phyloP scores from a whole-genome alignment of 140 eudicot genomes.

The Erigeron philadelphicus region DNA sequence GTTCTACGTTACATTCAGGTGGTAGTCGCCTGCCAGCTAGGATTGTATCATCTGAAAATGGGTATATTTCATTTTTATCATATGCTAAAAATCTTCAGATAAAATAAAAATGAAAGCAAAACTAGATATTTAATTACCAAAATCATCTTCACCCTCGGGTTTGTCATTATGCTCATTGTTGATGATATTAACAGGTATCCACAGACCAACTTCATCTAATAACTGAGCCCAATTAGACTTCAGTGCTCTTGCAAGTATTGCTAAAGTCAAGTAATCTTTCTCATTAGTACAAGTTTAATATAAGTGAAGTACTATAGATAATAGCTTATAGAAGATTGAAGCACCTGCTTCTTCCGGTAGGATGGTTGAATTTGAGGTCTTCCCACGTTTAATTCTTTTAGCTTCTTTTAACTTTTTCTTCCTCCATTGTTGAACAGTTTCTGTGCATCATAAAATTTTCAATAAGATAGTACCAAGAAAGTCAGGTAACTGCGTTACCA shows the following conservation, averaged over 20 bases:
- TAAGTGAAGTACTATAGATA: neutral
- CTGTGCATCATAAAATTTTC: conserved; percentile 36
- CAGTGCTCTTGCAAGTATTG: conserved; percentile 46
- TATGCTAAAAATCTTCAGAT: neutral
- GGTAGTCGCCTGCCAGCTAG: conserved; percentile 66
- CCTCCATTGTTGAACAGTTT: conserved; percentile 65
- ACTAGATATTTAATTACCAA: conserved; percentile 34
- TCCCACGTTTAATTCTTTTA: conserved; percentile 32
- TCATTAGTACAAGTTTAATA: neutral
- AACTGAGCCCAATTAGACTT: conserved; percentile 52
- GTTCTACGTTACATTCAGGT: conserved; percentile 67
- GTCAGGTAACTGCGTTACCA: too few species aligned
- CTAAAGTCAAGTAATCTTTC: conserved; percentile 31
- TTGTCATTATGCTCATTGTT: conserved; percentile 71
- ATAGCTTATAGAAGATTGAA: conserved; percentile 9
- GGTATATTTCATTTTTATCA: conserved; percentile 11
- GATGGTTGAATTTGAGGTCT: conserved; percentile 39
- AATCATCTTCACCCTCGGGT: conserved; percentile 62
- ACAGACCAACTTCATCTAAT: conserved; percentile 60
- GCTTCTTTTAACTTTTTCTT: conserved; percentile 51
- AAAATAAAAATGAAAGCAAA: neutral
- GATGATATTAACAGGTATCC: conserved; percentile 51
- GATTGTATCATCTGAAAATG: conserved; percentile 38
- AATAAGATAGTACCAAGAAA: neutral
- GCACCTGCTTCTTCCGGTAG: conserved; percentile 62